Evolutionary conservation across 495 filamentous ascomycete species (phyloP), one percentile per base, ranked within the genome.

Genomic region (Aspergillus leporis): DNA sequence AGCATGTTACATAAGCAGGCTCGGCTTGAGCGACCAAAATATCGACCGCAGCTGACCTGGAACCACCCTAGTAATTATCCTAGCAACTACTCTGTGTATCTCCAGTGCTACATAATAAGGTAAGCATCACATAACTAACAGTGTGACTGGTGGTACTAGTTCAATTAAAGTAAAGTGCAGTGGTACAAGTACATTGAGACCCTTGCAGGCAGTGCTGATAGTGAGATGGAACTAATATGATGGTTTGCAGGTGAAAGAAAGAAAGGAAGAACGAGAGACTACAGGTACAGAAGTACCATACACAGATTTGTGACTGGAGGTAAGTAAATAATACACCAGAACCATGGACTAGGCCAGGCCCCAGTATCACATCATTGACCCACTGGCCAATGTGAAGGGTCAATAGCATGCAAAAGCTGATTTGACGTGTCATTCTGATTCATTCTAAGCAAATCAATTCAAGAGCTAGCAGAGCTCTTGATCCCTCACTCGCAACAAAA

Each of bases 321-420:
- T 41, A 41, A 12, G 19, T 3, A 40, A 40, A 40, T 40, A 40
- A n/a, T 9, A n/a, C 36, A 30, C 47, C 25, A 4, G 49, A 61
- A 36, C 53, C 51, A 59, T 63, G 55, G 62, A 47, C 62, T 58
- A 61, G 62, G 59, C 62, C 62, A 61, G 58, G 57, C 61, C 61
- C 58, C 3, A 47, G 55, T 23, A 70, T 64, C 63, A 61, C 59
- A 64, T 64, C 61, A 64, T 62, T n/a, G 62, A 47, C 41, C 60
- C 60, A 58, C 60, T 49, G 22, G 23, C n/a, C 22, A 28, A 31
- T 55, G 54, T 38, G 43, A 52, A 60, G 48, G 46, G 45, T 46
- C 58, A 55, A 51, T 23, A 47, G 43, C 43, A n/a, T 4, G 49
- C 25, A 55, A 38, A 21, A 47, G 19, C 43, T 56, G 59, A 65